phyloP scores from a whole-genome alignment of 2,329 filamentous ascomycete genomes.

The Ophiognomonia clavigignenti-juglandacearum region DNA sequence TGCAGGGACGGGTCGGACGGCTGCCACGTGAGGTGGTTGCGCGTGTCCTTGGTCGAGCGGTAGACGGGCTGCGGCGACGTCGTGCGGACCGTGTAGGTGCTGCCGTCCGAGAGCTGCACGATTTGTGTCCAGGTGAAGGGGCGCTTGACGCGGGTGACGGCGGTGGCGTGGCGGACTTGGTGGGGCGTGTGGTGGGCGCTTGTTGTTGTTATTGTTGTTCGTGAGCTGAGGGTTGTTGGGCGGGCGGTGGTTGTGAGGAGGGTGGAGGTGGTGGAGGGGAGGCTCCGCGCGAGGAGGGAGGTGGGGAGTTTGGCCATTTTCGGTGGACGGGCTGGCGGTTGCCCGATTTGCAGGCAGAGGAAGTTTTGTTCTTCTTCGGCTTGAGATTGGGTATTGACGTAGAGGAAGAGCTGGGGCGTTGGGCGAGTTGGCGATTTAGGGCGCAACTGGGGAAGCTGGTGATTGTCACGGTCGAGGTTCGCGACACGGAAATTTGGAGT shows the following conservation, averaged over 20 bases:
- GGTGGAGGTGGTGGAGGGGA: slow-evolving; percentile 18
- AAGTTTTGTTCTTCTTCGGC: neutral
- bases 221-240: slow-evolving; percentile 4
- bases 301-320: slow-evolving; percentile 30
- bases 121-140: slow-evolving; percentile 98
- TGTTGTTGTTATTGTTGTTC: slow-evolving; percentile 1
- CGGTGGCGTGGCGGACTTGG: slow-evolving; percentile 76
- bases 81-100: slow-evolving; percentile 74
- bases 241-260: slow-evolving; percentile 11
- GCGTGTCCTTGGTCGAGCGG: slow-evolving; percentile 69
- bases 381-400: too few species aligned
- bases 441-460: neutral
- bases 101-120: slow-evolving; percentile 86
- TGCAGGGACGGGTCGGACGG: slow-evolving; percentile 73
- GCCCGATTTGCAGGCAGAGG: too few species aligned
- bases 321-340: too few species aligned
- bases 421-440: neutral
- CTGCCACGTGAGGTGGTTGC: slow-evolving; percentile 90
- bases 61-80: slow-evolving; percentile 63
- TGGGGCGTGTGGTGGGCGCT: slow-evolving; percentile 16
- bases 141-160: slow-evolving; percentile 80
- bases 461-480: neutral
- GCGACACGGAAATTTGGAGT: neutral
- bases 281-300: slow-evolving; percentile 25
- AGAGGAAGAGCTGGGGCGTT: too few species aligned